Evolutionary conservation across 768 basidiomycete species (phyloP).

Genomic region (Suillus plorans): DNA sequence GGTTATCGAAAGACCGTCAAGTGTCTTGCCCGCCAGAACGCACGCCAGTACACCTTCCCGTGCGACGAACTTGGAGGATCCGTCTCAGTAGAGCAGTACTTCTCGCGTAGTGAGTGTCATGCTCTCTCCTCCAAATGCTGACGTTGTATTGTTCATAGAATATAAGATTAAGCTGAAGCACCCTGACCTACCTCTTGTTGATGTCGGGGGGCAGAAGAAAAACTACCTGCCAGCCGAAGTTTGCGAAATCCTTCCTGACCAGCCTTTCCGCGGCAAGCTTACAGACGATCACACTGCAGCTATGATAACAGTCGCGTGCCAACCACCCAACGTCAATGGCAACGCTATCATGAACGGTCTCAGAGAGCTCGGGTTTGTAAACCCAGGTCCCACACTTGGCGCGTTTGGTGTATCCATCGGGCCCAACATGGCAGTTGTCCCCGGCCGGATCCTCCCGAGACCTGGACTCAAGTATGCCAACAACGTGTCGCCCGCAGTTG

Average conservation of each 20-base stretch:
- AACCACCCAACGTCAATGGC: constrained; percentile 49
- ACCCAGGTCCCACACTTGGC: constrained; percentile 33
- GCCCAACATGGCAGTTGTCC: constrained; percentile 52
- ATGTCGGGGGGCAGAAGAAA: constrained; percentile 46
- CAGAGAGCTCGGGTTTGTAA: constrained; percentile 40
- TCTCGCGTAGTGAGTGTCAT: constrained; percentile 40
- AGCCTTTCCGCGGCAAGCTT: constrained; percentile 51
- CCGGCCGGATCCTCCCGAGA: constrained; percentile 48
- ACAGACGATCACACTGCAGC: constrained; percentile 49
- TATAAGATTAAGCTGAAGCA: constrained; percentile 39
- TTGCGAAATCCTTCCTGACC: constrained; percentile 45
- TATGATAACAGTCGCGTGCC: constrained; percentile 52
- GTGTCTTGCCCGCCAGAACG: constrained; percentile 40
- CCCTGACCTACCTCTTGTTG: constrained; percentile 45
- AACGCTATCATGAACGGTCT: constrained; percentile 45
- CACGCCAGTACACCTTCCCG: constrained; percentile 40
- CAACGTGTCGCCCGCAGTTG: constrained; percentile 31
- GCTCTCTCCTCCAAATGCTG: neutral
- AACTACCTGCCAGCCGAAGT: constrained; percentile 47
- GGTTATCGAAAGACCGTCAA: constrained; percentile 77
- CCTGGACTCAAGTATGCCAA: constrained; percentile 43
- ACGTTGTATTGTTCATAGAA: constrained; percentile 29
- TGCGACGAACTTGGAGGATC: constrained; percentile 37
- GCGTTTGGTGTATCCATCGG: constrained; percentile 48
- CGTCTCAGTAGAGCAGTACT: constrained; percentile 50